Conservation (phyloP, 179 eudicot genomes). For the Corrigiola litoralis region DNA sequence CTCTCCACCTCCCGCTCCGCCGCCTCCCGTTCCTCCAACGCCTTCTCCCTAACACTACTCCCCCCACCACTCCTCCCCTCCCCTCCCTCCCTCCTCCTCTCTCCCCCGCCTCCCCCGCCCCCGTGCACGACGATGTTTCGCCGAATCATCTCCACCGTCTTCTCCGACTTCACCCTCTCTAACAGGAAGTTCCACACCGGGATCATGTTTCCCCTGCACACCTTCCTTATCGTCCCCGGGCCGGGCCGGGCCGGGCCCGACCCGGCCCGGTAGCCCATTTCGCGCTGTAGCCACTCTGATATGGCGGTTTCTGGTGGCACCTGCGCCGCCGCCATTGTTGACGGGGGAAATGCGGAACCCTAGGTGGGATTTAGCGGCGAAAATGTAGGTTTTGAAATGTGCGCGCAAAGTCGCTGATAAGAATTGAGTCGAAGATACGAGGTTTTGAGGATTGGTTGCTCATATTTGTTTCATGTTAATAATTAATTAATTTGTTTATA, state of each 20-base stretch:
- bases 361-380: too few species aligned
- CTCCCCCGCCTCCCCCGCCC: slow-evolving; percentile 28
- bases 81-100: slow-evolving; percentile 21
- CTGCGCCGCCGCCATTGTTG: slow-evolving; percentile 33
- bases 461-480: too few species aligned
- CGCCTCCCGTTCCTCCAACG: slow-evolving; percentile 66
- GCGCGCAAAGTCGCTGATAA: too few species aligned
- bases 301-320: slow-evolving; percentile 80
- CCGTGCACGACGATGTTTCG: slow-evolving; percentile 83
- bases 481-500: too few species aligned
- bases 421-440: too few species aligned
- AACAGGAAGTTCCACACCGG: slow-evolving; percentile 77
- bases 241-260: slow-evolving; percentile 33
- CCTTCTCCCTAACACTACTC: slow-evolving; percentile 43
- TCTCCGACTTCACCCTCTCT: slow-evolving; percentile 82
- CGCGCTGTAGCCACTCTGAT: slow-evolving; percentile 79
- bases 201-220: slow-evolving; percentile 87
- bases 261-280: slow-evolving; percentile 77
- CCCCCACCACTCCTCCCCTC: slow-evolving; percentile 38
- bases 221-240: slow-evolving; percentile 58
- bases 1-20: slow-evolving; percentile 98
- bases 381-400: too few species aligned
- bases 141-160: slow-evolving; percentile 73
- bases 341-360: too few species aligned
- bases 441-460: too few species aligned